These are phyloP conservation scores for Colletotrichum orchidophilum DNA, from an alignment of 2,329 filamentous ascomycete genomes.

Conservation along the genomic window DNA sequence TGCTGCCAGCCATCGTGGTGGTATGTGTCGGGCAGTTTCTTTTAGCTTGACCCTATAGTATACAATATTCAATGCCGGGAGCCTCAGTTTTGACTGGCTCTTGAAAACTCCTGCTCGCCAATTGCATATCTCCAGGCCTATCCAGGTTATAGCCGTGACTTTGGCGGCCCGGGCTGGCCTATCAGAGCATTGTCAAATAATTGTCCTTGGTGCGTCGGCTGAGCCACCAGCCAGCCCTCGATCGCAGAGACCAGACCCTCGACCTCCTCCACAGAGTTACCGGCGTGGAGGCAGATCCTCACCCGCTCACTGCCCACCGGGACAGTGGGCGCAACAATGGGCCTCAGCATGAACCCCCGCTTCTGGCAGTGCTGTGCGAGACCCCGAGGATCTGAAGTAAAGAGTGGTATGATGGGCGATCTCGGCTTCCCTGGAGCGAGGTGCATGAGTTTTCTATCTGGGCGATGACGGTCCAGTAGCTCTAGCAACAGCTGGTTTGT, in stretches of 20 bases:
- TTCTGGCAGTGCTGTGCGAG: constrained; percentile 69
- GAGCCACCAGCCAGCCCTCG: constrained; percentile 52
- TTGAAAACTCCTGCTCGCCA: no score
- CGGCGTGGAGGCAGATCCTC: constrained; percentile 74
- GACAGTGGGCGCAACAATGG: constrained; percentile 76
- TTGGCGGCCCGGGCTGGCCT: background rate
- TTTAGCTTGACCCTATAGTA: background rate
- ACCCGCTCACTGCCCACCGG: constrained; percentile 70
- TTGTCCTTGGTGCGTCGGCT: background rate
- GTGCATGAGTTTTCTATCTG: constrained; percentile 43
- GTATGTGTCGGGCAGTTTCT: constrained; percentile 21
- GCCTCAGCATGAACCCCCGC: constrained; percentile 67
- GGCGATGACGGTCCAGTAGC: constrained; percentile 40
- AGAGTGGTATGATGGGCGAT: constrained; percentile 72
- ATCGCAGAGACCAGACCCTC: constrained; percentile 60
- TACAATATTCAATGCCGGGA: background rate
- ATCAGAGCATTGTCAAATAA: background rate
- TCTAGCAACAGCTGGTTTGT: constrained; percentile 54
- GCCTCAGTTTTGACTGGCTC: background rate
- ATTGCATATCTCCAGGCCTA: background rate
- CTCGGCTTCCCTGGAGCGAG: constrained; percentile 49
- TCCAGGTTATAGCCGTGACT: constrained; percentile 1
- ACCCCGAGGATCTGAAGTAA: constrained; percentile 65
- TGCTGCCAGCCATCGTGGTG: constrained; percentile 5
- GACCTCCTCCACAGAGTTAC: constrained; percentile 67